Conservation (phyloP, 768 basidiomycete genomes). For the Botryobasidium botryosum region DNA sequence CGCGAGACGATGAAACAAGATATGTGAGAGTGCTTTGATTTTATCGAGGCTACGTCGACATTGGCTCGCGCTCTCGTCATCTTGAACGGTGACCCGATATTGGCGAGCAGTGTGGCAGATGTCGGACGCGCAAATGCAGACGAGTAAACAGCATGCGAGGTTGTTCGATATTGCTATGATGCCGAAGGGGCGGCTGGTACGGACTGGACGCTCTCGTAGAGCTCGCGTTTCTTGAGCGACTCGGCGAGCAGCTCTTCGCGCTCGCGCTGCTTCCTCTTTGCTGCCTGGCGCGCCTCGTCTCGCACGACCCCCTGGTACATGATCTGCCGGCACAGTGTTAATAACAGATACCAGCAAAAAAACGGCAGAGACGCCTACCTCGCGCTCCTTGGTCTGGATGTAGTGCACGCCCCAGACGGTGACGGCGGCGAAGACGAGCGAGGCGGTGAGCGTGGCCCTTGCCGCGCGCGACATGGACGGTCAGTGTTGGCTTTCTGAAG, state of each 20-base stretch:
- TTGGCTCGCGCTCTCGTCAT: too few species aligned
- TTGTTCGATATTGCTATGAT: background rate
- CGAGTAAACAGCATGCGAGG: too few species aligned
- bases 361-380: slow-evolving; percentile 30
- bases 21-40: too few species aligned
- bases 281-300: slow-evolving; percentile 65
- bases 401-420: slow-evolving; percentile 85
- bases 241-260: slow-evolving; percentile 30
- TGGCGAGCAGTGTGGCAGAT: too few species aligned
- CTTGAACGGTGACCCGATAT: too few species aligned
- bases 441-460: slow-evolving; percentile 53
- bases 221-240: slow-evolving; percentile 9
- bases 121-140: too few species aligned
- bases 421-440: slow-evolving; percentile 42
- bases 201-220: slow-evolving; percentile 13
- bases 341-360: slow-evolving; percentile 10
- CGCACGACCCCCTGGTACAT: slow-evolving; percentile 86
- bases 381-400: slow-evolving; percentile 66
- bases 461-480: slow-evolving; percentile 54
- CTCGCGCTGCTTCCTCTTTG: slow-evolving; percentile 53
- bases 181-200: slow-evolving; percentile 8
- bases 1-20: too few species aligned
- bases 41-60: too few species aligned
- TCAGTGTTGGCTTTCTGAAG: too few species aligned
- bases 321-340: slow-evolving; percentile 28